Conservation (phyloP, 2,329 filamentous ascomycete genomes). For the Metarhizium anisopliae region DNA sequence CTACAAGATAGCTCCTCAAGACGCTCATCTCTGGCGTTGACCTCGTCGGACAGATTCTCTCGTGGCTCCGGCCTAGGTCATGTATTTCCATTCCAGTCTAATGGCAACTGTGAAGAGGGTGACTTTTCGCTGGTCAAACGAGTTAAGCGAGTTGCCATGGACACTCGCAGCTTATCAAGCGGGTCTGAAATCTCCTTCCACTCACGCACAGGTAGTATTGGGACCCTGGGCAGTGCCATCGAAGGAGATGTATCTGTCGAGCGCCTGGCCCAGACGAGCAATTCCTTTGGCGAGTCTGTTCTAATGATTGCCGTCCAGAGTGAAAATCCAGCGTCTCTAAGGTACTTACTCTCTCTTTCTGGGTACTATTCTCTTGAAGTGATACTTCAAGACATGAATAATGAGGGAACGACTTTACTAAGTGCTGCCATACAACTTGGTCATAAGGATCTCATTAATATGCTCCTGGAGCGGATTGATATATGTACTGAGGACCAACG, state of each 20-base stretch:
- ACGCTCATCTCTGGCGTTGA: conserved; percentile 31
- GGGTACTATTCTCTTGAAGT: conserved; percentile 65
- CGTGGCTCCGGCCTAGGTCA: conserved; percentile 59
- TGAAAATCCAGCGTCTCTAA: conserved; percentile 61
- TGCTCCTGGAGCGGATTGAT: conserved; percentile 64
- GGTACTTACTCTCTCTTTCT: conserved; percentile 68
- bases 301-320: conserved; percentile 78
- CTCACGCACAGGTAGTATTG: conserved; percentile 70
- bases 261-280: conserved; percentile 61
- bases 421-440: conserved; percentile 86
- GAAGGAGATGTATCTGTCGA: conserved; percentile 85
- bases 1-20: conserved; percentile 36
- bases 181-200: conserved; percentile 76
- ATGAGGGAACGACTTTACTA: conserved; percentile 80
- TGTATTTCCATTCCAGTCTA: conserved; percentile 77
- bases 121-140: conserved; percentile 35
- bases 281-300: conserved; percentile 70
- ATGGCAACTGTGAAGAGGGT: conserved; percentile 34
- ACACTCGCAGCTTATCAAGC: conserved; percentile 78
- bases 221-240: conserved; percentile 61
- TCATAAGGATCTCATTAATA: conserved; percentile 63
- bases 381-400: conserved; percentile 77
- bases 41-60: conserved; percentile 42
- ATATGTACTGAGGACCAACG: conserved; percentile 47
- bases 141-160: conserved; percentile 78